Conservation (phyloP, 2,329 filamentous ascomycete species). For the Dryadomyces quercivorus region DNA sequence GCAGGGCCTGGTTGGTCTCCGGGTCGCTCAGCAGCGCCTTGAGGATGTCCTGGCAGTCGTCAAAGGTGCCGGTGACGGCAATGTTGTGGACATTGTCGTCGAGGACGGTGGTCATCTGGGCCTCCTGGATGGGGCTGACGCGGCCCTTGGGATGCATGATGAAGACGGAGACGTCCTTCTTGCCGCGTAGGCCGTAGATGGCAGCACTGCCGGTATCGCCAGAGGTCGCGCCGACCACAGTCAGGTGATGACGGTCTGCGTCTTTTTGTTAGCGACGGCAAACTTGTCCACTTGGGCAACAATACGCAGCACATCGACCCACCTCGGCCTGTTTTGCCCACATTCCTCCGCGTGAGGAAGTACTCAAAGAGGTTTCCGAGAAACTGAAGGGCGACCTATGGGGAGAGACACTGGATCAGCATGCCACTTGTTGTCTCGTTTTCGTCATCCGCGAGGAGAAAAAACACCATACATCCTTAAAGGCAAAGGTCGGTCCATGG, state of each 20-base stretch:
- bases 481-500: constrained; percentile 89
- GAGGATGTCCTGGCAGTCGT: constrained; percentile 95
- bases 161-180: constrained; percentile 94
- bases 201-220: constrained; percentile 89
- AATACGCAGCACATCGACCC: constrained; percentile 5
- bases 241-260: constrained; percentile 62
- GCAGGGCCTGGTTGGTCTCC: constrained; percentile 68
- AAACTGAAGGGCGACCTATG: constrained; percentile 61
- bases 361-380: constrained; percentile 94
- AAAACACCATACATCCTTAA: constrained; percentile 62
- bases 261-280: background rate
- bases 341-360: constrained; percentile 63
- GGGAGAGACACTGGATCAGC: background rate
- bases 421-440: background rate
- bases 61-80: constrained; percentile 80
- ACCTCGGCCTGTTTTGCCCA: constrained; percentile 49
- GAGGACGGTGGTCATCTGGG: constrained; percentile 90
- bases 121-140: constrained; percentile 84
- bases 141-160: constrained; percentile 89
- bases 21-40: constrained; percentile 85
- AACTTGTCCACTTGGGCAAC: background rate
- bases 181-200: constrained; percentile 87
- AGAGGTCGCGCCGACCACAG: constrained; percentile 76
- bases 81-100: constrained; percentile 91
- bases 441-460: background rate